phyloP scores from a whole-genome alignment of 257 asterid species.

The Ajuga chamaepitys region DNA sequence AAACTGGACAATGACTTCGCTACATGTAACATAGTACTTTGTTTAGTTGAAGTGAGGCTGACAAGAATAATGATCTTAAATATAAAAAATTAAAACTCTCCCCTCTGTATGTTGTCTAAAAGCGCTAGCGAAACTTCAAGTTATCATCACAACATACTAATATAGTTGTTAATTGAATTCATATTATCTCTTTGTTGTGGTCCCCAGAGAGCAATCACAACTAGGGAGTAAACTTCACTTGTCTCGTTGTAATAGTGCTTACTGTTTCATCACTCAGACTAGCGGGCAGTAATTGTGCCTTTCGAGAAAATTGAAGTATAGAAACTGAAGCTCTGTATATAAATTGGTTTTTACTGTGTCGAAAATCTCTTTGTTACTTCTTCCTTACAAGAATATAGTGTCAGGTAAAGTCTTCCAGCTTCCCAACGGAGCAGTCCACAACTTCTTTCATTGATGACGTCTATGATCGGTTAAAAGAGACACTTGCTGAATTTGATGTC shows the following conservation, averaged over 20 bases:
- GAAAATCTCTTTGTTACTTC: not conserved
- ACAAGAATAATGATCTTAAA: not conserved
- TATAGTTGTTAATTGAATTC: too few species aligned
- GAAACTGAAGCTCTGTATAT: too few species aligned
- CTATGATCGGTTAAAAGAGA: constrained; percentile 67
- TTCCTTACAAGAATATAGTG: constrained; percentile 10
- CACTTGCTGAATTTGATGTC: constrained; percentile 66
- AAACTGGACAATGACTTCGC: not conserved
- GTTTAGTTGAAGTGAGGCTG: not conserved
- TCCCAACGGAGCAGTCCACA: constrained; percentile 39
- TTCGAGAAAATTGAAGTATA: too few species aligned
- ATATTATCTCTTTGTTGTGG: too few species aligned
- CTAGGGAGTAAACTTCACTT: not conserved
- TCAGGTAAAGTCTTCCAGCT: constrained; percentile 60
- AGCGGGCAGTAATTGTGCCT: too few species aligned
- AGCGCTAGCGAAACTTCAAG: too few species aligned
- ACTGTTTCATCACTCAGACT: too few species aligned
- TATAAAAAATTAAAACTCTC: too few species aligned
- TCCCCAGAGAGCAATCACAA: not conserved
- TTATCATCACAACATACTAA: too few species aligned
- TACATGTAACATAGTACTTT: not conserved
- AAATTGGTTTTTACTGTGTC: not conserved
- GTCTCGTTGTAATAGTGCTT: too few species aligned
- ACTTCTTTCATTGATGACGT: constrained; percentile 70
- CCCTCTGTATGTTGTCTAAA: not conserved